A percentile compares a stretch with the other conserved stretches of the same genome.
Evolutionary conservation across 257 asterid genomes (phyloP).

Genomic region (Jacaranda copaia): DNA sequence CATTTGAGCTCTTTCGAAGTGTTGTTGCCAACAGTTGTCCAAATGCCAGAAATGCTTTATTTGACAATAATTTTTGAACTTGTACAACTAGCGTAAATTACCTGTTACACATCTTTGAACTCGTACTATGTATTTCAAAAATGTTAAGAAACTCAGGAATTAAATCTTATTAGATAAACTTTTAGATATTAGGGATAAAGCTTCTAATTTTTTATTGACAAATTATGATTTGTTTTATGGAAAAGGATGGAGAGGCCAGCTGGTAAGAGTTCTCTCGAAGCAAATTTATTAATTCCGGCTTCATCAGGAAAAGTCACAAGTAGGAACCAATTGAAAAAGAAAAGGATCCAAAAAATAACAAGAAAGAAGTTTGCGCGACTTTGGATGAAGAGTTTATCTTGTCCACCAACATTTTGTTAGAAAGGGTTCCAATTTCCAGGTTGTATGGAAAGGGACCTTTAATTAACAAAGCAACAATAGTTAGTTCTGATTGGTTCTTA

Average conservation of each 20-base stretch:
- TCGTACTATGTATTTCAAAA: too few relatives aligned
- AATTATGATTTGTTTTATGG: background rate
- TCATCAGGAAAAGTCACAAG: background rate
- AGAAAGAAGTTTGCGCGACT: background rate
- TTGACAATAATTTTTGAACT: too few relatives aligned
- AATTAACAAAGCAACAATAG: background rate
- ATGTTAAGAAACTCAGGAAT: too few relatives aligned
- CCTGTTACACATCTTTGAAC: too few relatives aligned
- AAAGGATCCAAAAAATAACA: too few relatives aligned
- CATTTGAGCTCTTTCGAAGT: too few relatives aligned
- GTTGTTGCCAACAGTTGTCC: too few relatives aligned
- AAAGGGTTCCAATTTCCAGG: constrained; percentile 4
- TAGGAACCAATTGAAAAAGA: too few relatives aligned
- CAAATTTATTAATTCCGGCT: background rate
- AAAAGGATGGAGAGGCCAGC: background rate
- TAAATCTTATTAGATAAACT: too few relatives aligned
- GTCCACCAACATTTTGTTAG: constrained; percentile 11
- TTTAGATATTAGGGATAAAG: background rate
- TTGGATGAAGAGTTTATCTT: background rate
- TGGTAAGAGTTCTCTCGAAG: background rate
- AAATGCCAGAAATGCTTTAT: too few relatives aligned
- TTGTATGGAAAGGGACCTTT: constrained; percentile 16
- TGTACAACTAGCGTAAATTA: too few relatives aligned
- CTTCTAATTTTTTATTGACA: too few relatives aligned
- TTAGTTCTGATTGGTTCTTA: background rate